Evolutionary conservation across 768 basidiomycete species (phyloP).

Genomic region (Sutorius australiensis): DNA sequence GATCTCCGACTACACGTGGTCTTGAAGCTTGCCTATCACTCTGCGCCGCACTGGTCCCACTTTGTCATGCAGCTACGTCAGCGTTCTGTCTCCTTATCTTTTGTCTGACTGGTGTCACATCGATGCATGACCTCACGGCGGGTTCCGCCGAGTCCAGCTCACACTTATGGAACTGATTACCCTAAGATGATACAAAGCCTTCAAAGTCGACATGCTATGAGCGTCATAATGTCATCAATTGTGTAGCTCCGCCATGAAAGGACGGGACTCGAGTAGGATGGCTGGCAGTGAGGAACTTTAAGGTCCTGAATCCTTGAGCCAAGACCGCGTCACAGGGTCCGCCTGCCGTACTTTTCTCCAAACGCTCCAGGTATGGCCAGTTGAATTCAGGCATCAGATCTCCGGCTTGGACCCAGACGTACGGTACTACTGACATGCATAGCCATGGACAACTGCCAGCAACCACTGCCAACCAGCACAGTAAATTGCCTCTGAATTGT

Average conservation of each 20-base stretch:
- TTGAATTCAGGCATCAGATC: no score
- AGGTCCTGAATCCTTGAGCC: neutral
- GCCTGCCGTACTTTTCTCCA: neutral
- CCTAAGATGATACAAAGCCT: neutral
- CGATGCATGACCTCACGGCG: neutral
- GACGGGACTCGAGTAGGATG: neutral
- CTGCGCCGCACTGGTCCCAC: neutral
- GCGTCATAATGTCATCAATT: neutral
- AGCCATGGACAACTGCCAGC: neutral
- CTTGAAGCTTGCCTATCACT: neutral
- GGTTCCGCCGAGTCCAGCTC: neutral
- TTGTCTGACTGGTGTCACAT: no score
- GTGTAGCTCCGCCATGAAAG: neutral
- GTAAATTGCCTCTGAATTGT: no score
- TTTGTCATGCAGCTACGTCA: neutral
- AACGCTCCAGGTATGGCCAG: no score
- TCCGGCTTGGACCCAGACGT: neutral
- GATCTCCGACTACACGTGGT: neutral
- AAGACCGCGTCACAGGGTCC: neutral
- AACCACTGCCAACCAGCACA: neutral
- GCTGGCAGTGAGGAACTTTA: neutral
- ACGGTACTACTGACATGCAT: neutral
- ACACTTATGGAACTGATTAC: neutral
- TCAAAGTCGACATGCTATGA: neutral
- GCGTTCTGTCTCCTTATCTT: no score